Evolutionary conservation across 139 green algal genomes (phyloP).

Genomic region (Tetratostichococcus sp.): DNA sequence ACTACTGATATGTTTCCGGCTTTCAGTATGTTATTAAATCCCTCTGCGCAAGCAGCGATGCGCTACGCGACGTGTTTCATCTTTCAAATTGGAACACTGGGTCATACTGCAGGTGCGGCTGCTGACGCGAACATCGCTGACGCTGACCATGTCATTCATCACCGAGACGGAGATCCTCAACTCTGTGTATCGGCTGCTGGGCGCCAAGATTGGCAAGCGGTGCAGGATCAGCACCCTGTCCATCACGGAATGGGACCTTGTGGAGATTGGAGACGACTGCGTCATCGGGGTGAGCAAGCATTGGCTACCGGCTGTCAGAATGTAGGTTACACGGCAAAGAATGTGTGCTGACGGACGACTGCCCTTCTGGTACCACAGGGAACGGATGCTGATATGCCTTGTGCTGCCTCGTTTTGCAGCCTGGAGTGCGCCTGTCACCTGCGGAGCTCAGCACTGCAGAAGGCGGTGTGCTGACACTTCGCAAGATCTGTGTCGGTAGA

Average conservation of each 20-base stretch:
- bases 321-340: too few relatives aligned
- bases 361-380: too few relatives aligned
- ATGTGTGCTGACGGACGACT: too few relatives aligned
- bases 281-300: not conserved
- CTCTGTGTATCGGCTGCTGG: slow-evolving; percentile 8
- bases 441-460: not conserved
- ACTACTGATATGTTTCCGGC: not conserved
- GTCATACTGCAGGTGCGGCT: not conserved
- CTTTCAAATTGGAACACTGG: too few relatives aligned
- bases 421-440: not conserved
- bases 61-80: too few relatives aligned
- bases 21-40: too few relatives aligned
- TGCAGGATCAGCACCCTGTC: slow-evolving; percentile 15
- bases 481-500: not conserved
- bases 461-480: not conserved
- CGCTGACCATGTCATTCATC: not conserved
- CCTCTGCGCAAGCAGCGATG: too few relatives aligned
- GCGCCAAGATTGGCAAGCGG: slow-evolving; percentile 26
- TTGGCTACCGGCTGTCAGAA: too few relatives aligned
- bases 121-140: not conserved
- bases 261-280: slow-evolving; percentile 9
- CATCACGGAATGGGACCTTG: slow-evolving; percentile 10
- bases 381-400: too few relatives aligned
- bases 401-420: not conserved
- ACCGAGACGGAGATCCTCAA: not conserved